Base-by-base conservation (phyloP, 2,329 filamentous ascomycete species). In the Trichoderma oligosporum region DNA sequence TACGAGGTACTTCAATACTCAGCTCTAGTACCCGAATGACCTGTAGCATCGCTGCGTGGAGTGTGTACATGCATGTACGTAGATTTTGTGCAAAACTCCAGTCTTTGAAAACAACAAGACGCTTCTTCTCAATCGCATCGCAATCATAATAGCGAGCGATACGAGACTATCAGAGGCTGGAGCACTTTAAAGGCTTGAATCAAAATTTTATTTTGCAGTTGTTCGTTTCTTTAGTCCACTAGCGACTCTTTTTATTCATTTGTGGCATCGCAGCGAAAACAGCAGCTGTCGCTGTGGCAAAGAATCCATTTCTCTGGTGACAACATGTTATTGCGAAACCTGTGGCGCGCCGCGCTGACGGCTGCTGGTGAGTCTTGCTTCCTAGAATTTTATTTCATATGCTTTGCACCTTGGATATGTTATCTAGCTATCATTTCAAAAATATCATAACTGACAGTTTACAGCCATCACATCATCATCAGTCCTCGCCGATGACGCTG, bases 301-400 rank as follows among this genome's bases (percentile, higher is more conserved):
- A 12, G 12, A 33, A 35, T 27, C 11, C 3, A 1, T 9, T n/a
- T 35, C 29, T 33, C 27, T 46, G 27, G 55, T 39, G 38, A 47
- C 38, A 71, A 41, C 35, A 71, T 71, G 69, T 63, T 71, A 61
- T 61, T 65, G 59, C 60, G 59, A 58, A 68, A 61, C 47, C 48
- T 70, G 20, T 66, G 68, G 66, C 68, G 63, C 56, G 60, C 63
- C 18, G 67, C 62, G 62, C 58, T 67, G 53, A 64, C 66, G 58
- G 61, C 58, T 45, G 62, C 65, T 61, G 64, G 69, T 70, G 62
- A 61, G 63, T 31, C n/a, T n/a, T n/a, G 29, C 8, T 14, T 12
- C 39, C 20, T 11, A 31, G 27, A 31, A 31, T 11, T 11, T 31
- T 6, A 16, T 11, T 29, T 24, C 14, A 22, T 31, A 29, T 44